A percentile compares a stretch with the other conserved stretches of the same genome.
Evolutionary conservation across 257 asterid genomes (phyloP).

Genomic region (Fraxinus americana): DNA sequence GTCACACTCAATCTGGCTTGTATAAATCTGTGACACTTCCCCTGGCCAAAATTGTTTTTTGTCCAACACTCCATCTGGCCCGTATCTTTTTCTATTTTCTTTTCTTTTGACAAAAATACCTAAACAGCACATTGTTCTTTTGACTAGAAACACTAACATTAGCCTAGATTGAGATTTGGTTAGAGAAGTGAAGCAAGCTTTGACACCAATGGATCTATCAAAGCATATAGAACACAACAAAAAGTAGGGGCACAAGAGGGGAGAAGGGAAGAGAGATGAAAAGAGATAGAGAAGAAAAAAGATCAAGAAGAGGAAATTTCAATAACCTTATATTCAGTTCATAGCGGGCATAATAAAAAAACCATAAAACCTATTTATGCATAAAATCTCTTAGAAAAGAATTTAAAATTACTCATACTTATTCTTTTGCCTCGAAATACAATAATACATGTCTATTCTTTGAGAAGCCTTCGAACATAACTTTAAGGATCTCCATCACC

Average conservation of each 20-base stretch:
- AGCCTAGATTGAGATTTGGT: not conserved
- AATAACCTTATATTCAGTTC: not conserved
- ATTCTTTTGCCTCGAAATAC: not conserved
- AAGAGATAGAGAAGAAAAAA: not conserved
- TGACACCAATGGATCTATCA: not conserved
- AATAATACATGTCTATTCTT: not conserved
- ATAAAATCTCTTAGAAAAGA: not conserved
- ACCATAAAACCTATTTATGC: not conserved
- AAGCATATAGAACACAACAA: not conserved
- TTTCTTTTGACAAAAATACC: not conserved
- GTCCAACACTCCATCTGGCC: not conserved
- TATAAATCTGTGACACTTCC: not conserved
- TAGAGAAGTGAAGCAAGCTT: constrained; percentile 1
- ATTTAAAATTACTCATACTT: not conserved
- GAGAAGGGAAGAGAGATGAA: not conserved
- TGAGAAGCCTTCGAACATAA: not conserved
- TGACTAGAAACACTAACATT: not conserved
- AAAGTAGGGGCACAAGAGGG: not conserved
- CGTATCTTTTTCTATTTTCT: too few relatives aligned
- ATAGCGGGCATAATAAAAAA: not conserved
- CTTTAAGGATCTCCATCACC: not conserved
- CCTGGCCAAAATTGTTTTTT: not conserved
- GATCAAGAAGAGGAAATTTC: not conserved
- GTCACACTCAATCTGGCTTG: not conserved
- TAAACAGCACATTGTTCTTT: not conserved